A percentile compares a stretch with the other conserved stretches of the same genome.
phyloP scores from a whole-genome alignment of 164 flowering plant genomes.

The Magnolia kwangsiensis region DNA sequence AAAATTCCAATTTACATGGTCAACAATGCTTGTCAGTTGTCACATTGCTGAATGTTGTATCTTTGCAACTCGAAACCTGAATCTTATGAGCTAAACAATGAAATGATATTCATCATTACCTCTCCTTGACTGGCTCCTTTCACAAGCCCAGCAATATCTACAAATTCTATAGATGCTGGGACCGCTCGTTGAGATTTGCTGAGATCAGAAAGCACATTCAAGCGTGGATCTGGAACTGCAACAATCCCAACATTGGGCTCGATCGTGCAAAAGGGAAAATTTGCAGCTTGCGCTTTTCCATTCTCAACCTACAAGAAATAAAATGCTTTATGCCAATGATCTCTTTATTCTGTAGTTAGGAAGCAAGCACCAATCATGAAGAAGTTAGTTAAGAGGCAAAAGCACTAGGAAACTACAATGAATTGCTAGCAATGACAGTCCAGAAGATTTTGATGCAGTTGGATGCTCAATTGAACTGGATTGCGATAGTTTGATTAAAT shows the following conservation, averaged over 20 bases:
- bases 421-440: not conserved
- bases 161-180: constrained; percentile 92
- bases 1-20: no score
- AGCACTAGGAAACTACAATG: not conserved
- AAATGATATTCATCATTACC: constrained; percentile 35
- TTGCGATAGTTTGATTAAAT: not conserved
- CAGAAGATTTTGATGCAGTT: not conserved
- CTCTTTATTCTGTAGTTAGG: not conserved
- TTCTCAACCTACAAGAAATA: constrained; percentile 72
- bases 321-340: not conserved
- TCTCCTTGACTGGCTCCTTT: constrained; percentile 99
- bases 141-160: constrained; percentile 99
- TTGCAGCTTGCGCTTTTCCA: constrained; percentile 99
- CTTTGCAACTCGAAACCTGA: not conserved
- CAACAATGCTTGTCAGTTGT: no score
- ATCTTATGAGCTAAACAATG: not conserved
- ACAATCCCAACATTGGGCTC: constrained; percentile 98
- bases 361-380: not conserved
- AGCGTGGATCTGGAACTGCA: constrained; percentile 91
- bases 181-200: constrained; percentile 84
- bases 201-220: constrained; percentile 74
- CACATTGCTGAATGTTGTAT: no score
- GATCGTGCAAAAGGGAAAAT: constrained; percentile 96
- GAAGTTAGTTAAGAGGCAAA: not conserved
- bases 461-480: not conserved